A percentile compares a stretch with the other conserved stretches of the same genome.
phyloP scores from a whole-genome alignment of 139 green algal species.

The Tetraselmis striata region DNA sequence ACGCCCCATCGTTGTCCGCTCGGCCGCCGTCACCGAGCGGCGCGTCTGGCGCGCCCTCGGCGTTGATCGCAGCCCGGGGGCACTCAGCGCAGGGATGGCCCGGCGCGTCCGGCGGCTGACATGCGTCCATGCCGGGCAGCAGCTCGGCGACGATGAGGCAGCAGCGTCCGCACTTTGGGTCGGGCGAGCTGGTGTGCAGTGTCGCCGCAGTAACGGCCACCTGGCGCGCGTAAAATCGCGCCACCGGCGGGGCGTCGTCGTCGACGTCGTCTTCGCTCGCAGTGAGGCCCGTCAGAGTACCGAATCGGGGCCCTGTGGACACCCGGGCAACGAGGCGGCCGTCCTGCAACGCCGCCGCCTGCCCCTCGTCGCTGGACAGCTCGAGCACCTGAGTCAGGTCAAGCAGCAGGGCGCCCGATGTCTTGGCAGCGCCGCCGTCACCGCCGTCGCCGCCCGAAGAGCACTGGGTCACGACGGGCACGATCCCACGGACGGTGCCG shows the following conservation, averaged over 20 bases:
- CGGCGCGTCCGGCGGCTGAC: background rate
- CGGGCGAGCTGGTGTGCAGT: background rate
- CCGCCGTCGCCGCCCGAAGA: no score
- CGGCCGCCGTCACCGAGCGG: no score
- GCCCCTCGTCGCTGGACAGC: background rate
- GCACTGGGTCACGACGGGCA: no score
- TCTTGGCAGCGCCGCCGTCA: no score
- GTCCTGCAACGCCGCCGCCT: background rate
- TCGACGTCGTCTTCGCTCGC: background rate
- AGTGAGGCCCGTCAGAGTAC: background rate
- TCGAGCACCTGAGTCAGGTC: no score
- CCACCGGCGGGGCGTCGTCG: background rate
- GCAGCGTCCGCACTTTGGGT: background rate
- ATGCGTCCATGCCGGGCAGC: background rate
- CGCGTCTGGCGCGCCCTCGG: background rate
- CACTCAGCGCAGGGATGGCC: background rate
- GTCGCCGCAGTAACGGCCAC: background rate
- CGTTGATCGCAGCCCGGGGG: background rate
- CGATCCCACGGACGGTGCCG: no score
- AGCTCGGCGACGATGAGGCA: background rate
- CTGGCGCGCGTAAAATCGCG: background rate
- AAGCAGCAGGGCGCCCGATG: no score
- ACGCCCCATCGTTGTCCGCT: background rate
- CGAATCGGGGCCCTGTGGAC: background rate
- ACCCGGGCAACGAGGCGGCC: background rate